Evolutionary conservation across 768 basidiomycete genomes (phyloP), one percentile per base, ranked within the genome.

Genomic region (Dentipellis sp.): DNA sequence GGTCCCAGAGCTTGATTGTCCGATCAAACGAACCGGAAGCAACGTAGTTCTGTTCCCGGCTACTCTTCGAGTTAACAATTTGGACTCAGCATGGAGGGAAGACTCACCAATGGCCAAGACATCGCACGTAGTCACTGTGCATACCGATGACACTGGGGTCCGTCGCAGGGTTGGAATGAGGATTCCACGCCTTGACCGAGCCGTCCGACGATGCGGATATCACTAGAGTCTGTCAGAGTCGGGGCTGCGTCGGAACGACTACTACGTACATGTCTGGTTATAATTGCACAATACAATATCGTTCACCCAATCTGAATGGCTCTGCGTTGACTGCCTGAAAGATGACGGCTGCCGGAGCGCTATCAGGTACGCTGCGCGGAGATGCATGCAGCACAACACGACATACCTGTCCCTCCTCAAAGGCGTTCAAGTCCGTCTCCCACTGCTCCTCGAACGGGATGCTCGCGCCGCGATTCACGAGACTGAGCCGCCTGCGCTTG

Each of bases 161-260:
- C 5, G 78, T 70, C 8, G 79, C 72, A 16, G 75, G 65, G 11
- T 73, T 60, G 0, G 81, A 74, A 66, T 97, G 93, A 0, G 95
- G 95, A 53, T 78, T 84, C 95, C 97, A 98, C 0, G 92, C 83
- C 65, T 94, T 89, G 62, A 99, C 76, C 11, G 93, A 92, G 16
- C 94, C 94, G 66, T 98, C 95, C 2, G 94, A 95, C 0, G 97
- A 98, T 0, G 91, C 94, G 55, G 94, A 92, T 40, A 97, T 79
- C 47, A 97, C 90, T 84, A 60, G 14, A 16, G 45, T 42, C 14
- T 60, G 59, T 50, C 48, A 37, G 45, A 47, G 17, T 35, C n/a
- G 39, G 5, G 38, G n/a, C 14, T 17, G 45, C 14, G 58, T 46
- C 36, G 3, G 39, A 39, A 46, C 6, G 29, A 29, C 5, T 1